These are phyloP conservation scores for Brassica balearica DNA, from an alignment of 441 rosid species.

Conservation along the genomic window DNA sequence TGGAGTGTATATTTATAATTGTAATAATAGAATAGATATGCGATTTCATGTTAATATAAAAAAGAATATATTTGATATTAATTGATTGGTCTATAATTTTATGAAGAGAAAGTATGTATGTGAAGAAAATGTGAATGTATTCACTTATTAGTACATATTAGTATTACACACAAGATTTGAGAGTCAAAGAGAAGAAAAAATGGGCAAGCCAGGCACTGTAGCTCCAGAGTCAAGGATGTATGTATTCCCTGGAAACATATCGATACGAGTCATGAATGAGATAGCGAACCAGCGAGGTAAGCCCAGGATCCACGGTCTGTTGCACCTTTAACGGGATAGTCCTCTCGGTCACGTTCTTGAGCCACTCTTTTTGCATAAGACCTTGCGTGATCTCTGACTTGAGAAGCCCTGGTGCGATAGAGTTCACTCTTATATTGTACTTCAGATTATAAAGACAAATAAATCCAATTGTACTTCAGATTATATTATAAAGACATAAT, in stretches of 20 bases:
- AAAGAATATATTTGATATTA: too few species aligned
- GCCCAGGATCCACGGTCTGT: slow-evolving; percentile 67
- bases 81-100: too few species aligned
- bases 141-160: too few species aligned
- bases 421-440: too few species aligned
- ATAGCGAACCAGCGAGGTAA: slow-evolving; percentile 48
- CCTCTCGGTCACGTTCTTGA: slow-evolving; percentile 47
- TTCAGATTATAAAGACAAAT: too few species aligned
- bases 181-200: slow-evolving; percentile 61
- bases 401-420: neutral
- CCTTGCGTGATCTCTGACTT: slow-evolving; percentile 49
- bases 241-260: slow-evolving; percentile 62
- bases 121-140: too few species aligned
- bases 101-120: too few species aligned
- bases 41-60: too few species aligned
- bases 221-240: slow-evolving; percentile 71
- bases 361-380: slow-evolving; percentile 68
- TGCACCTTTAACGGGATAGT: slow-evolving; percentile 47
- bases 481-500: too few species aligned
- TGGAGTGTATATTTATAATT: too few species aligned
- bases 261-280: neutral
- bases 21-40: too few species aligned
- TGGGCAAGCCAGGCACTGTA: slow-evolving; percentile 68
- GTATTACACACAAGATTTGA: neutral
- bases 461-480: too few species aligned